Evolutionary conservation across 2,329 filamentous ascomycete genomes (phyloP).

Genomic region (Fusarium tuaranense): DNA sequence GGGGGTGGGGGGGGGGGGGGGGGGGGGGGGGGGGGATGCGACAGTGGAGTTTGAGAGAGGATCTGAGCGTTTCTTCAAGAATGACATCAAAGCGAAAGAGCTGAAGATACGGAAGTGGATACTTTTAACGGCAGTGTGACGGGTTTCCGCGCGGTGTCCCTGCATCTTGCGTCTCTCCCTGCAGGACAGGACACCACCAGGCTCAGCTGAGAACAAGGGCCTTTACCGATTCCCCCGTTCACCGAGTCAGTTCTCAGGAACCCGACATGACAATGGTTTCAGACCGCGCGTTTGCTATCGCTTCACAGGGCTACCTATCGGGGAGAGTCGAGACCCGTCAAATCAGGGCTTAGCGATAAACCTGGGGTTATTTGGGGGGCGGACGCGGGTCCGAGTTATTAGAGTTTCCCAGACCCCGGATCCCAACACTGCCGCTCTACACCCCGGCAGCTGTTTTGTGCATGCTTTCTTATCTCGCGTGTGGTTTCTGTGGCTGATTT

Average conservation of each 20-base stretch:
- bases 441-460: neutral
- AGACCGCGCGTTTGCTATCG: neutral
- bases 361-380: neutral
- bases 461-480: neutral
- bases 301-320: neutral
- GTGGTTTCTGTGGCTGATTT: neutral
- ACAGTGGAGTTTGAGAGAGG: neutral
- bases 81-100: neutral
- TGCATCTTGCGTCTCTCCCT: neutral
- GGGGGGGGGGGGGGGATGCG: neutral
- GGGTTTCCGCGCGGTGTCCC: neutral
- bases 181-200: neutral
- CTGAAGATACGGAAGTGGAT: neutral
- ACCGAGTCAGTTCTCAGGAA: neutral
- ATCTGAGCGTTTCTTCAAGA: neutral
- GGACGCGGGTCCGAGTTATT: neutral
- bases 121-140: neutral
- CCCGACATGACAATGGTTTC: neutral
- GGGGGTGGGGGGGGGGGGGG: too few species aligned
- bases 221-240: neutral
- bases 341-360: neutral
- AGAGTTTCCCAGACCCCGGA: neutral
- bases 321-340: neutral
- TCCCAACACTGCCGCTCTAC: neutral
- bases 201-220: neutral